Evolutionary conservation across 768 basidiomycete species (phyloP).

Genomic region (Pholiota microspora): DNA sequence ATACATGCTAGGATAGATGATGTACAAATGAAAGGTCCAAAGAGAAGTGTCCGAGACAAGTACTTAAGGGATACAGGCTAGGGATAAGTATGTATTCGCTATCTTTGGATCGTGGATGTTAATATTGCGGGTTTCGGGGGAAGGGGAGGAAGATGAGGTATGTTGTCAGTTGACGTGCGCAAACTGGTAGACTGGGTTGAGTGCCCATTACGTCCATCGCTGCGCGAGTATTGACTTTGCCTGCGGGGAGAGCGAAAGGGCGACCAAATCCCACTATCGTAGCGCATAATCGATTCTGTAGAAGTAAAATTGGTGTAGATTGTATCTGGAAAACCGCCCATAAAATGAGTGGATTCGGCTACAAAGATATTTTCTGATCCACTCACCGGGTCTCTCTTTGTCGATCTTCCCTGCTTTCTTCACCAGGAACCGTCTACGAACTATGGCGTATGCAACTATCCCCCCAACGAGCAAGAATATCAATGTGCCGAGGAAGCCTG

Average conservation of each 20-base stretch:
- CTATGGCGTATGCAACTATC: slow-evolving; percentile 8
- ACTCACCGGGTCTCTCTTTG: slow-evolving; percentile 22
- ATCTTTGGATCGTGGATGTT: background rate
- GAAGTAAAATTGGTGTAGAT: slow-evolving; percentile 34
- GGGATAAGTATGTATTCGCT: slow-evolving; percentile 4
- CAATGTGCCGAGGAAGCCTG: slow-evolving; percentile 24
- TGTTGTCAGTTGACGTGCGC: slow-evolving; percentile 15
- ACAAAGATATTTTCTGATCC: background rate
- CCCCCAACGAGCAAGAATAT: slow-evolving; percentile 18
- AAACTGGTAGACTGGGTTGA: slow-evolving; percentile 8
- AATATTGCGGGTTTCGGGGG: slow-evolving; percentile 21
- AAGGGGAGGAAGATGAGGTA: slow-evolving; percentile 18
- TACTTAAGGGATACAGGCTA: background rate
- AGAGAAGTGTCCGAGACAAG: background rate
- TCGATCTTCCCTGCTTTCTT: slow-evolving; percentile 1
- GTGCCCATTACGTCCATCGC: slow-evolving; percentile 22
- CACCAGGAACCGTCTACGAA: slow-evolving; percentile 6
- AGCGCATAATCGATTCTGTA: slow-evolving; percentile 33
- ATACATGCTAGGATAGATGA: background rate
- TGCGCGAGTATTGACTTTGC: slow-evolving; percentile 22
- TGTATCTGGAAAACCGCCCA: slow-evolving; percentile 21
- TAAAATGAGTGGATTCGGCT: background rate
- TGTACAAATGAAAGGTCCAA: background rate
- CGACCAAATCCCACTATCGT: slow-evolving; percentile 26
- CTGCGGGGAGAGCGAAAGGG: slow-evolving; percentile 18